Percentiles rank a stretch among this genome's conserved stretches.
These are phyloP conservation scores for Trapa bicornis DNA, from an alignment of 345 rosid species.

Conservation along the genomic window DNA sequence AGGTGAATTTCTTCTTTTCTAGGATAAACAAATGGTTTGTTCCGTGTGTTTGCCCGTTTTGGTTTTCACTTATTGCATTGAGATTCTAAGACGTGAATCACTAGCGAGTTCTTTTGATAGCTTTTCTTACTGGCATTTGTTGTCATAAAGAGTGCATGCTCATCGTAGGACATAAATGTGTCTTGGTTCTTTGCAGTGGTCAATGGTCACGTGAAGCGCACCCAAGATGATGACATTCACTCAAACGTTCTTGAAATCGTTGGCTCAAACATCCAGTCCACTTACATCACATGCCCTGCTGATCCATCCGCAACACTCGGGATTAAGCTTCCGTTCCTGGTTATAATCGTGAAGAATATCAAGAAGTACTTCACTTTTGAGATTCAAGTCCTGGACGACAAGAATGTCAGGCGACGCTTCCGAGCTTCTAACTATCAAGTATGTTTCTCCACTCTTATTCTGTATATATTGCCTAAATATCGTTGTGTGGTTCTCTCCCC, in stretches of 20 bases:
- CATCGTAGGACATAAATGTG: neutral
- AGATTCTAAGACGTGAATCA: too few species aligned
- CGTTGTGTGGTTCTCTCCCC: neutral
- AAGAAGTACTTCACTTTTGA: slow-evolving; percentile 91
- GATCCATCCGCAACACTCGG: slow-evolving; percentile 92
- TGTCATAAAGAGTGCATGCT: neutral
- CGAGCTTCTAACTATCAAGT: slow-evolving; percentile 99
- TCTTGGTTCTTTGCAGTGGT: slow-evolving; percentile 38
- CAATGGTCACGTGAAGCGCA: slow-evolving; percentile 76
- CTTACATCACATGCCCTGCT: slow-evolving; percentile 86
- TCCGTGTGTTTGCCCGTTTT: neutral
- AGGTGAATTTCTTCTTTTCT: slow-evolving; percentile 23
- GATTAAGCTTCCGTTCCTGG: slow-evolving; percentile 90
- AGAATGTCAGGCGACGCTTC: slow-evolving; percentile 91
- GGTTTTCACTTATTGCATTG: neutral
- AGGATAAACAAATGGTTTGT: neutral
- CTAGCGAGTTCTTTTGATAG: neutral
- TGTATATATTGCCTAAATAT: neutral
- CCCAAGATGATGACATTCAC: slow-evolving; percentile 81
- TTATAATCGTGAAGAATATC: slow-evolving; percentile 78
- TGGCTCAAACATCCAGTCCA: slow-evolving; percentile 77
- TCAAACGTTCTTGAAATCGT: slow-evolving; percentile 82
- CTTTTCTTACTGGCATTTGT: neutral
- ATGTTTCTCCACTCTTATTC: slow-evolving; percentile 48
- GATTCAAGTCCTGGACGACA: slow-evolving; percentile 92